These are phyloP conservation scores for Thraustochytrium sp. DNA, from an alignment of 352 stramenopile genomes.

Conservation along the genomic window DNA sequence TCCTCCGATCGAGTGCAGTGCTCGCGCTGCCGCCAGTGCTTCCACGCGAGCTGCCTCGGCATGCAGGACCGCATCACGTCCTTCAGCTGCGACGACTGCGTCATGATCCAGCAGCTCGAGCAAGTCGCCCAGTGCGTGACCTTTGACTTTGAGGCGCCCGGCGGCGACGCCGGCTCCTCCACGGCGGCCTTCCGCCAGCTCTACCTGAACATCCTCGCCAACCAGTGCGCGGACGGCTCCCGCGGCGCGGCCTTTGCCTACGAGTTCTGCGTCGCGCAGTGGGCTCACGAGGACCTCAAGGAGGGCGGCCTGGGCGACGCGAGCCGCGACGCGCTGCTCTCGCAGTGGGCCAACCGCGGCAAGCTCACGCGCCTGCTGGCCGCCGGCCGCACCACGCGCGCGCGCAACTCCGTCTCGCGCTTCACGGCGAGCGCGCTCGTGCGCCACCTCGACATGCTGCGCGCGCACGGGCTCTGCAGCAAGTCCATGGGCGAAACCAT, in stretches of 20 bases:
- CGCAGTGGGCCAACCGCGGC: background rate
- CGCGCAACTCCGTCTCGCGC: background rate
- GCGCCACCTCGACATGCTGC: background rate
- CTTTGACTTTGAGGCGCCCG: background rate
- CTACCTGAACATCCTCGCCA: background rate
- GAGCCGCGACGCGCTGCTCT: background rate
- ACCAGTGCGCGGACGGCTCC: background rate
- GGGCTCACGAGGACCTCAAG: background rate
- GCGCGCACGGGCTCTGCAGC: background rate
- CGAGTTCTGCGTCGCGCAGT: slow-evolving; percentile 16
- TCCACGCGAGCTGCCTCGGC: background rate
- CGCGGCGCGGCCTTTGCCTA: background rate
- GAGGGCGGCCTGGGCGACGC: background rate
- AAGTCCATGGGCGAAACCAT: slow-evolving; percentile 51
- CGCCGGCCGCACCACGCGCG: background rate
- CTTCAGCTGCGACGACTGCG: slow-evolving; percentile 28
- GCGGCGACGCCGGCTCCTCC: background rate
- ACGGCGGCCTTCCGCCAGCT: slow-evolving; percentile 28
- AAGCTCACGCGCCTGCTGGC: background rate
- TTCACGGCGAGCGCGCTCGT: background rate
- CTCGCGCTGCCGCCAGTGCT: background rate
- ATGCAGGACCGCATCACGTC: background rate
- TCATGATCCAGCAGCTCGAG: slow-evolving; percentile 27
- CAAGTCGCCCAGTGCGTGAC: background rate
- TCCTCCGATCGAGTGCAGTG: background rate